A percentile compares a stretch with the other conserved stretches of the same genome.
Conservation (phyloP, 345 rosid species). For the Citrus glauca region DNA sequence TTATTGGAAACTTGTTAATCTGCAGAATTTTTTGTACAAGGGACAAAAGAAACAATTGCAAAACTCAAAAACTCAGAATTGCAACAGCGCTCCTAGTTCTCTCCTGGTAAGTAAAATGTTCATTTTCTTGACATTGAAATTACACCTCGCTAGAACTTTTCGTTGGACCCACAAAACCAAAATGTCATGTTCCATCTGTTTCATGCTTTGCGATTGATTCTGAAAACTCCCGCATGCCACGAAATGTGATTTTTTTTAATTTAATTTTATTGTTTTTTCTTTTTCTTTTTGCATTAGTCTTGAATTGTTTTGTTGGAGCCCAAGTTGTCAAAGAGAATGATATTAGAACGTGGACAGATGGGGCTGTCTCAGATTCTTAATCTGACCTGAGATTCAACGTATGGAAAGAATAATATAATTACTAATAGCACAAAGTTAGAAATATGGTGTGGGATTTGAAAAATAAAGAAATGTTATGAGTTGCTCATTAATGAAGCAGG, state of each 20-base stretch:
- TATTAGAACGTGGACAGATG: constrained; percentile 20
- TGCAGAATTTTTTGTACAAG: constrained; percentile 24
- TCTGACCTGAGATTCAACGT: constrained; percentile 7
- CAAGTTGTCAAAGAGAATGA: background rate
- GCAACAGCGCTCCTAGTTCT: constrained; percentile 35
- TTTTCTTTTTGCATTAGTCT: background rate
- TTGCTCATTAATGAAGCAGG: constrained; percentile 33
- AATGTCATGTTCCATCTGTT: background rate
- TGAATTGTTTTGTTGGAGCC: no score
- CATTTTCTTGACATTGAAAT: background rate
- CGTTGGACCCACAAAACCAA: background rate
- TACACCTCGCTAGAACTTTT: background rate
- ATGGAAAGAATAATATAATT: background rate
- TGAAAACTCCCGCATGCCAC: no score
- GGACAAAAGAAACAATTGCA: constrained; percentile 18
- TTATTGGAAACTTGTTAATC: constrained; percentile 43
- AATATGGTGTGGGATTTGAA: background rate
- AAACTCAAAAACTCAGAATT: constrained; percentile 19
- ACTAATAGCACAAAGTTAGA: background rate
- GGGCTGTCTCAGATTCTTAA: constrained; percentile 1
- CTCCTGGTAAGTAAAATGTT: constrained; percentile 51
- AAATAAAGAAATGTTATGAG: background rate
- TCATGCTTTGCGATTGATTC: background rate
- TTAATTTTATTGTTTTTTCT: no score
- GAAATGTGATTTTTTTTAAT: no score